Base-by-base conservation (phyloP, 208 protist genomes). In the Balamuthia mandrillaris region DNA sequence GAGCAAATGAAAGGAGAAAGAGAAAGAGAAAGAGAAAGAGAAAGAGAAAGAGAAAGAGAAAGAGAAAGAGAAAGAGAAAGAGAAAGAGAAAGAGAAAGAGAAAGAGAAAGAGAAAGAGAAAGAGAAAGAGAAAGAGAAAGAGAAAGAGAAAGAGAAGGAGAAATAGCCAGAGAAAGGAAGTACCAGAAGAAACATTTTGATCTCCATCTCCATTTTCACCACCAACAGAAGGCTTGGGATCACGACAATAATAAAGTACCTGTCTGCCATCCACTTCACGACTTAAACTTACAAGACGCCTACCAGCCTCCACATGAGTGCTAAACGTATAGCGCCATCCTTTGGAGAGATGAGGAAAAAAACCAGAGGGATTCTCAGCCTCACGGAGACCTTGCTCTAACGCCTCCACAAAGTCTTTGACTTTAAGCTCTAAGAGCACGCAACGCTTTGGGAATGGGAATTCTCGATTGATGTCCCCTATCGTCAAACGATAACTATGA, bases 271-370 rank as follows among this genome's bases (percentile, higher is more conserved):
- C 47, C 47, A 18, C 14, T n/a, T 54, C 12, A 12, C 18, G 47
- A 54, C 12, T 54, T 18, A 12, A 54, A 54, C 14, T 18, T 75
- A 5, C 29, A 14, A 52, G 7, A 5, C 51, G 39, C 33, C 12
- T 0, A 42, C 6, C 1, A 21, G 9, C 31, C 12, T 35, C 6
- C 16, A 27, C 9, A 12, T 68, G n/a, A 18, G 0, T 0, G 29
- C 18, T 27, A 12, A 37, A 37, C 4, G 9, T n/a, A 24, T 3
- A 41, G 12, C 9, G 16, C 63, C 3, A 29, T 31, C 70, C 70
- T 31, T 79, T 79, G 9, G 70, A 79, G 29, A 79, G 70, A n/a
- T 79, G 70, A 2, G 60, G 47, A 49, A 79, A 79, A 49, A 79
- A 79, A 12, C 70, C 70, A 6, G 70, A 42, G 21, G 31, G 3